Base-by-base conservation (phyloP, 192 early-diverging fungal genomes). In the Mortierella claussenii region DNA sequence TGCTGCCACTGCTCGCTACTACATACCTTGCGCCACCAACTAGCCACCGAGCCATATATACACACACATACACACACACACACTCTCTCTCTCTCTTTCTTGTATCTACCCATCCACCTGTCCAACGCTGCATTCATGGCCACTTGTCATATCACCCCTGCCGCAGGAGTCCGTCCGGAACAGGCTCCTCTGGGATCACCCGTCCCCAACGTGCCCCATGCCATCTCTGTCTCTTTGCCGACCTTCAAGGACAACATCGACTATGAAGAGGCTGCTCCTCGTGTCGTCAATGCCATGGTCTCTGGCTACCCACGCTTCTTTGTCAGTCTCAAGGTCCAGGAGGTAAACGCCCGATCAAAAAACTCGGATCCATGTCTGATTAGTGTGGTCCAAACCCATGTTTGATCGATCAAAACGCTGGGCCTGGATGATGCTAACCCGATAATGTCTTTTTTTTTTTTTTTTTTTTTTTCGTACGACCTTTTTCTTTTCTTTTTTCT, bases 291-390 rank as follows among this genome's bases (percentile, higher is more conserved):
- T 27, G 83, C 78, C 33, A 91, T 98, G 89, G 81, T 86, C 40
- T 85, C 84, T 42, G 97, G 97, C 1, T 98, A 98, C 68, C 97
- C 97, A 12, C 91, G 97, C 36, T 98, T 98, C 83, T 95, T 97
- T 64, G 92, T 92, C 71, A 88, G 89, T 70, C 82, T 89, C 46
- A 65, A 79, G 30, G 85, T 95, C 54, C 82, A 89, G 63, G 71
- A 93, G 83, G 90, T 93, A 84, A 32, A 40, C 27, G 43, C 15
- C 18, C 42, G 32, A 46, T 46, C 45, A 5, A n/a, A n/a, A n/a
- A n/a, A n/a, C n/a, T n/a, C n/a, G n/a, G n/a, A n/a, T n/a, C n/a
- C n/a, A n/a, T n/a, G n/a, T n/a, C n/a, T n/a, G n/a, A n/a, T n/a
- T n/a, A n/a, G n/a, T n/a, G n/a, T n/a, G n/a, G n/a, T n/a, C n/a